Evolutionary conservation across 2,329 filamentous ascomycete species (phyloP).

Genomic region (Exophiala xenobiotica): DNA sequence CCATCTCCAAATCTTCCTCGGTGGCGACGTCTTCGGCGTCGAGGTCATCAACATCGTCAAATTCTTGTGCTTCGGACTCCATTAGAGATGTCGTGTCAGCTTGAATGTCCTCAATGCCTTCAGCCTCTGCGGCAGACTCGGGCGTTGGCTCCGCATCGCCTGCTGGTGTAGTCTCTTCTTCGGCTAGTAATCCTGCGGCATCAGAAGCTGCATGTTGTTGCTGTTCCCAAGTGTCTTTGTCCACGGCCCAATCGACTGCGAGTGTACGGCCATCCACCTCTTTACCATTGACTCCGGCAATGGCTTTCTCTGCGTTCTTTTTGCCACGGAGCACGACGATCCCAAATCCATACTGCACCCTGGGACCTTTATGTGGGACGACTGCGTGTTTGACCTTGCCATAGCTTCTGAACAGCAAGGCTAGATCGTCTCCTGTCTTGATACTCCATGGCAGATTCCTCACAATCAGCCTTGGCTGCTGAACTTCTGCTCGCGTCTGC

Average conservation of each 20-base stretch:
- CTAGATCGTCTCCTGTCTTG: conserved; percentile 78
- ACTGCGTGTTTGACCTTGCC: conserved; percentile 89
- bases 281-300: conserved; percentile 84
- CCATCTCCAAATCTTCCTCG: conserved; percentile 43
- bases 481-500: conserved; percentile 59
- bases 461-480: conserved; percentile 76
- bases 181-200: conserved; percentile 37
- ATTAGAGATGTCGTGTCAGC: conserved; percentile 42
- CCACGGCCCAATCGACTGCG: conserved; percentile 95
- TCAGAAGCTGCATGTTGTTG: conserved; percentile 48
- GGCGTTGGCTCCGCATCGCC: conserved; percentile 46
- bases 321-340: conserved; percentile 85
- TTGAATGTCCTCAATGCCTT: conserved; percentile 36
- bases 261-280: conserved; percentile 82
- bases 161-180: conserved; percentile 56
- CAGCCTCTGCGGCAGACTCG: conserved; percentile 25
- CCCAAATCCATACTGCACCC: conserved; percentile 77
- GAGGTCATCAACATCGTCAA: conserved; percentile 42
- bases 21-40: conserved; percentile 46
- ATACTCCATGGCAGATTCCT: conserved; percentile 96
- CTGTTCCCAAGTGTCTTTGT: conserved; percentile 81
- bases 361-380: conserved; percentile 66
- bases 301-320: conserved; percentile 87
- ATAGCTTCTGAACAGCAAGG: conserved; percentile 76
- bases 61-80: conserved; percentile 45